phyloP scores from a whole-genome alignment of 352 stramenopile genomes.

The Pythium pyrilobum region DNA sequence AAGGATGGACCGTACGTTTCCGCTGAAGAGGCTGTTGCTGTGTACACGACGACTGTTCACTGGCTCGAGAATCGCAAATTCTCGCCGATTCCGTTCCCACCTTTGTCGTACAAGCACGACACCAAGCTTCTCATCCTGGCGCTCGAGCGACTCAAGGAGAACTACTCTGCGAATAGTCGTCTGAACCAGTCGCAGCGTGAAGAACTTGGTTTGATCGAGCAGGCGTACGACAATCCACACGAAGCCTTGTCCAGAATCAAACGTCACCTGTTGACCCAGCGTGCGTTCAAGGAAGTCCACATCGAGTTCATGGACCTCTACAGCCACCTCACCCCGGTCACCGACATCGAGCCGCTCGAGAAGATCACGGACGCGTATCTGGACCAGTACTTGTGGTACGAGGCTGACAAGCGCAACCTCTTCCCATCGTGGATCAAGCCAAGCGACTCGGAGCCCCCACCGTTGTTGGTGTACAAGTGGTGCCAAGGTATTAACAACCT shows the following conservation, averaged over 20 bases:
- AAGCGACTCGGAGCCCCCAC: slow-evolving; percentile 97
- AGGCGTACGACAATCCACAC: slow-evolving; percentile 99
- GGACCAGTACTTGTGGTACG: slow-evolving; percentile 99
- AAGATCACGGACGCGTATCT: slow-evolving; percentile 99
- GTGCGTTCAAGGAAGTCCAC: slow-evolving; percentile 99
- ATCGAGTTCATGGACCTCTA: slow-evolving; percentile 99
- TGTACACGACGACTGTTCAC: slow-evolving; percentile 99
- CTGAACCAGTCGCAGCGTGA: slow-evolving; percentile 98
- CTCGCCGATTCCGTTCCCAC: slow-evolving; percentile 98
- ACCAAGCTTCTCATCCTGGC: slow-evolving; percentile 99
- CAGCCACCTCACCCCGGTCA: slow-evolving; percentile 98
- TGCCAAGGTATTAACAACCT: slow-evolving; percentile 99
- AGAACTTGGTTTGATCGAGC: slow-evolving; percentile 98
- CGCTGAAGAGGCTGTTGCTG: slow-evolving; percentile 98
- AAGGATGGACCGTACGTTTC: slow-evolving; percentile 99
- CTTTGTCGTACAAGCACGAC: slow-evolving; percentile 99
- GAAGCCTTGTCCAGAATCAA: slow-evolving; percentile 99
- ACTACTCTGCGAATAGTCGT: slow-evolving; percentile 96
- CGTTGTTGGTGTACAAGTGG: slow-evolving; percentile 99
- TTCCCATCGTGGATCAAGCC: slow-evolving; percentile 99
- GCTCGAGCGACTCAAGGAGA: slow-evolving; percentile 98
- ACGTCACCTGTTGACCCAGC: slow-evolving; percentile 97
- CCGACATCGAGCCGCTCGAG: slow-evolving; percentile 99
- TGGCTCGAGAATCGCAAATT: slow-evolving; percentile 99
- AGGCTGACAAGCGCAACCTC: slow-evolving; percentile 99